These are phyloP conservation scores for Talaromyces thailandensis DNA, from an alignment of 495 filamentous ascomycete species.

Conservation along the genomic window DNA sequence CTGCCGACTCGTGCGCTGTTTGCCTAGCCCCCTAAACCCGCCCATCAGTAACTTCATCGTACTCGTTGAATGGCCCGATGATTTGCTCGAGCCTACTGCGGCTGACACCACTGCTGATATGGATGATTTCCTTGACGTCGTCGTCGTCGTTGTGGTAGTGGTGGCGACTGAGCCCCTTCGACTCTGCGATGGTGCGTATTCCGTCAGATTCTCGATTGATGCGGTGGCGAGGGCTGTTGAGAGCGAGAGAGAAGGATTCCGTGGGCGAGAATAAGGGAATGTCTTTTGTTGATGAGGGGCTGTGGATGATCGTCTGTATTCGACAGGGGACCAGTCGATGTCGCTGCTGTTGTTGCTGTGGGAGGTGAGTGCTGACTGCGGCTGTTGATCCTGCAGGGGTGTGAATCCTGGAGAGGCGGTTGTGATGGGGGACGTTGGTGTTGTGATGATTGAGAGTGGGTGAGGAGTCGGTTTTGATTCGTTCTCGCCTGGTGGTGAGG, in stretches of 20 bases:
- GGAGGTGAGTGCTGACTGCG: neutral
- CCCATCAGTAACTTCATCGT: conserved; percentile 6
- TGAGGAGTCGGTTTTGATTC: neutral
- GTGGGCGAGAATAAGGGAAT: conserved; percentile 2
- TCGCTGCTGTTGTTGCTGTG: neutral
- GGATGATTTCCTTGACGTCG: neutral
- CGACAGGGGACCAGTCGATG: neutral
- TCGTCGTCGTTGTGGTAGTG: neutral
- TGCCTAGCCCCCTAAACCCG: conserved; percentile 6
- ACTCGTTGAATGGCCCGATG: neutral
- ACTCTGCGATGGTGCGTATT: neutral
- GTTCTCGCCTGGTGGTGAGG: neutral
- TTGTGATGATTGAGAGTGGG: conserved; percentile 7
- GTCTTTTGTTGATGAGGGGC: neutral
- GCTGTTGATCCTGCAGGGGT: neutral
- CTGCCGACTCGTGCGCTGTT: neutral
- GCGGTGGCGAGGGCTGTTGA: neutral
- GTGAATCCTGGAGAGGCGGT: neutral
- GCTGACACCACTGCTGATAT: neutral
- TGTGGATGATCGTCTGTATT: neutral
- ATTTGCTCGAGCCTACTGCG: neutral
- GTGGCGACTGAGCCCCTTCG: neutral
- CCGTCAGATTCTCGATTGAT: neutral
- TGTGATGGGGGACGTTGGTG: neutral
- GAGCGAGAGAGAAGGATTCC: neutral